Base-by-base conservation (phyloP, 202 grass and related monocot genomes). In the Sporobolus alterniflorus region DNA sequence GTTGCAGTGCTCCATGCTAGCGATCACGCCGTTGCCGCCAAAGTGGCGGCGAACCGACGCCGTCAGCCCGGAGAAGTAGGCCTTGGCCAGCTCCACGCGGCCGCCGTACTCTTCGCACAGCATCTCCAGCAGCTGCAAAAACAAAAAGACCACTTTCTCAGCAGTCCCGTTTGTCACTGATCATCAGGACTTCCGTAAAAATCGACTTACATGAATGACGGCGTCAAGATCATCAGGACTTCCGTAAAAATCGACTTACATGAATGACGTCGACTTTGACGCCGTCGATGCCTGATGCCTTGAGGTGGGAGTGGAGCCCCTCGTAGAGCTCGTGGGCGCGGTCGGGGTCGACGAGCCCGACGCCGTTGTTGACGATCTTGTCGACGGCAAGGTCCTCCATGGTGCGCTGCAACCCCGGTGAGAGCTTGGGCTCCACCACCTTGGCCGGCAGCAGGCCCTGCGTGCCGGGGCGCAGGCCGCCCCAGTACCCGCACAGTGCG, bases 1-100 rank as follows among this genome's bases (percentile, higher is more conserved):
- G 72, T 98, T 96, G 93, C 96, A 98, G 77, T 98, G 93, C 84
- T 95, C 88, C 96, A 98, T 98, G 87, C 93, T 94, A 30, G 96
- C 91, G 69, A 98, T 96, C 28, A 94, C 96, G n/a, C 96, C 93
- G 69, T 98, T 98, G 24, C 96, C 91, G 17, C 69, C 55, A 69
- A 98, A 94, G 92, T 96, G 89, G 21, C 81, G 84, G 0, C 92
- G 82, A 0, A 98, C 85, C 0, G 93, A 98, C 11, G 88, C 87
- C 1, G 87, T 95, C 32, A 98, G 87, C 0, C 75, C 96, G 3
- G 33, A 9, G 73, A 84, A 98, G 85, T 96, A 98, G 16, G 91
- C 79, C 77, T 83, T 90, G 25, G 92, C 96, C 0, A 98, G 76
- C 64, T 94, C 93, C 5, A 98, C 96, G 3, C 93, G 73, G 0